Conservation (phyloP, 306 rosid species). For the Senna tora region DNA sequence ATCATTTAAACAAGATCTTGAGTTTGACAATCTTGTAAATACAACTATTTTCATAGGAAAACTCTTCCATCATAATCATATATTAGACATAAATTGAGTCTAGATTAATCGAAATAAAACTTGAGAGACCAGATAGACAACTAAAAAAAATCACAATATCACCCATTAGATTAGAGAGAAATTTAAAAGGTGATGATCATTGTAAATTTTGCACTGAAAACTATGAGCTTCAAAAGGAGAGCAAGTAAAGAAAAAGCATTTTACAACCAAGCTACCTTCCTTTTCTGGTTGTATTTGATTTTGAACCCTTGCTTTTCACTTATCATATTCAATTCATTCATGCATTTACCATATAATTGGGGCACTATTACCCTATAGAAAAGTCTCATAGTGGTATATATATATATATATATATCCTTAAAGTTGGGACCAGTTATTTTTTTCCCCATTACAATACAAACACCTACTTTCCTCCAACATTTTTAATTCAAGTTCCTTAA, state of each 20-base stretch:
- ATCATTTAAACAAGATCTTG: no score
- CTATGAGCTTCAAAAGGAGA: conserved; percentile 39
- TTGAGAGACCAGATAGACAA: no score
- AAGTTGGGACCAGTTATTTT: conserved; percentile 33
- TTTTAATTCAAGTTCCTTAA: not conserved
- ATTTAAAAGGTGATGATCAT: conserved; percentile 40
- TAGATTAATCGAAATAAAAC: no score
- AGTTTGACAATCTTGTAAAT: no score
- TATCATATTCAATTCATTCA: conserved; percentile 25
- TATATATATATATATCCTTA: conserved; percentile 31
- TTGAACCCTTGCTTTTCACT: conserved; percentile 16
- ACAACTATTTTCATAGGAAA: no score
- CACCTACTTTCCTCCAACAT: conserved; percentile 31
- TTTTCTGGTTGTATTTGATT: conserved; percentile 35
- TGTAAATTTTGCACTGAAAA: conserved; percentile 40
- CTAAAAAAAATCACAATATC: no score
- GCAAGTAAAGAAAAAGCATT: conserved; percentile 41
- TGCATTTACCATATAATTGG: conserved; percentile 35
- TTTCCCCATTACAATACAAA: conserved; percentile 28
- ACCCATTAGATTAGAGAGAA: conserved; percentile 11
- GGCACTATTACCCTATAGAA: conserved; percentile 19
- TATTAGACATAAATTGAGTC: no score
- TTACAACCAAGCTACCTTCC: conserved; percentile 48
- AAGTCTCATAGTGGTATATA: not conserved
- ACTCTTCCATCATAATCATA: no score